Evolutionary conservation across 2,329 filamentous ascomycete species (phyloP).

Genomic region (Dactylellina haptotyla): DNA sequence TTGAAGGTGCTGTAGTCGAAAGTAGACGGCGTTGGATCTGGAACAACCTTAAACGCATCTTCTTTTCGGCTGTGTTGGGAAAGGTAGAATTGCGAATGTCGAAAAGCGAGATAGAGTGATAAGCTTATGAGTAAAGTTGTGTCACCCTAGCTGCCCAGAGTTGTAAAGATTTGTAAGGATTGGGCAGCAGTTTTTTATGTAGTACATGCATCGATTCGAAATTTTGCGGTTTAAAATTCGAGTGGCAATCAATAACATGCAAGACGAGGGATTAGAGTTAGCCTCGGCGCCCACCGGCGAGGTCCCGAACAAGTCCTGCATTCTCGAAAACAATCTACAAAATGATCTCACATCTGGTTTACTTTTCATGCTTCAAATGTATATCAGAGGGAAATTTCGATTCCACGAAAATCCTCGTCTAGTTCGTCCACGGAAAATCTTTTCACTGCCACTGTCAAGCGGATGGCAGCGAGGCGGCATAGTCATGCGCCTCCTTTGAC

Average conservation of each 20-base stretch:
- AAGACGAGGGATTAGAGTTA: no score
- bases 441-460: slow-evolving; percentile 38
- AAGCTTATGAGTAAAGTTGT: no score
- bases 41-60: slow-evolving; percentile 20
- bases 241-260: no score
- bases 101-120: no score
- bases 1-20: slow-evolving; percentile 58
- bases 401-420: slow-evolving; percentile 54
- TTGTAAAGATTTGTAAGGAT: no score
- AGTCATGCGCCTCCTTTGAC: not conserved
- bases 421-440: slow-evolving; percentile 40
- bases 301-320: no score
- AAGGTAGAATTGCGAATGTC: not conserved
- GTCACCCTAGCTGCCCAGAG: no score
- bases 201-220: no score
- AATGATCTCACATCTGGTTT: not conserved
- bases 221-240: no score
- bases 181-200: no score
- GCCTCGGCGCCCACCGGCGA: not conserved
- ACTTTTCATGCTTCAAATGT: not conserved
- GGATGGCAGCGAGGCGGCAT: slow-evolving; percentile 4
- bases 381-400: slow-evolving; percentile 38
- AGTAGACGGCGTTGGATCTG: slow-evolving; percentile 57
- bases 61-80: slow-evolving; percentile 49
- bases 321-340: no score